Base-by-base conservation (phyloP, 1,139 yeast genomes). In the Arxiozyma heterogenica region DNA sequence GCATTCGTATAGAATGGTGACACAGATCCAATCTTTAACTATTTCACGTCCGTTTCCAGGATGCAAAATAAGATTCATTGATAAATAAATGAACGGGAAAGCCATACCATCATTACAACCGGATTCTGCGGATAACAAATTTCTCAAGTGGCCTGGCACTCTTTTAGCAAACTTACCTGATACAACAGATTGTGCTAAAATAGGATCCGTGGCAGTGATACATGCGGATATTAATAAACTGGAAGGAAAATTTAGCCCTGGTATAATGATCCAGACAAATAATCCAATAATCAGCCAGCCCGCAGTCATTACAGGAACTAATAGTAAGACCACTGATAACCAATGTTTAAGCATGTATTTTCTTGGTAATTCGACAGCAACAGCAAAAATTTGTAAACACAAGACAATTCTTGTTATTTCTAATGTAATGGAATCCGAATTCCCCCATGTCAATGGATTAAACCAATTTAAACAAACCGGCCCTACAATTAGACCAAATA, bases 71-170 rank as follows among this genome's bases (percentile, higher is more conserved):
- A 90, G 68, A 64, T 84, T 78, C 53, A 90, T 69, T 0, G 96
- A 84, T 51, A 91, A 73, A 63, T 77, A 90, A 46, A 90, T 88
- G 67, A 93, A 93, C 0, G 98, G 98, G 68, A 90, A 91, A 0
- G 98, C 98, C 94, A 93, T 87, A 53, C 98, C 98, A 67, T 93
- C 98, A 70, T 93, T 93, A 71, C 97, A 91, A 11, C 96, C 98
- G 0, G 97, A 89, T 67, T 93, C 98, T 0, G 98, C 97, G 38
- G 94, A 82, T 47, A 93, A 73, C 51, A 93, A 73, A 65, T 93
- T 91, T 68, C 98, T 78, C 70, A 93, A 79, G 72, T 93, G 98
- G 7, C 98, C 98, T 0, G 98, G 98, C 17, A 93, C 98, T 59
- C 97, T 80, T 66, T 82, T 83, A n/a, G 98, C 97, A 69, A 93